Evolutionary conservation across 192 early-diverging fungal species (phyloP), one percentile per base, ranked within the genome.

Genomic region (Coemansia erecta): DNA sequence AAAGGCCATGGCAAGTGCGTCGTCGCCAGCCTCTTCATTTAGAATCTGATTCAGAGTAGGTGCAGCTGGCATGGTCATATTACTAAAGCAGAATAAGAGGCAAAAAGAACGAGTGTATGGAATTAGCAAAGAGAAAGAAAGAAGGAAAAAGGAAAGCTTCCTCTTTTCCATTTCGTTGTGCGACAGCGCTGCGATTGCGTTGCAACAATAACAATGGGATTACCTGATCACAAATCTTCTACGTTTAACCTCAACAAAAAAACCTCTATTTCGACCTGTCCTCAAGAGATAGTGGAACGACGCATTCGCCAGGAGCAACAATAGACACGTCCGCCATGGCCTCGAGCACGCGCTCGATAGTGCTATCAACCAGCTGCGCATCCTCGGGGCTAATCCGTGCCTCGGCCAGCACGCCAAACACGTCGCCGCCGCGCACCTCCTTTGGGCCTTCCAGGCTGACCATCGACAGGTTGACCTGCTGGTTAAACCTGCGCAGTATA

Each of bases 41-140:
- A 78, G 60, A 61, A 78, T 78, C 4, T 78, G 69, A 42, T 50
- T 58, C 13, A 78, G 69, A 10, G 75, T 59, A 2, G 75, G 75
- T 11, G 62, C 69, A 48, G 54, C 62, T 5, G 75, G 65, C 75
- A 78, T 78, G 28, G 24, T 72, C 67, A 70, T 76, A 26, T 12
- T 54, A 48, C 19, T 28, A 17, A 44, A 19, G 41, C 17, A 24
- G 21, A 24, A 24, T 24, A 56, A 17, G 42, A 56, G 23, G 2
- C 10, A 50, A 50, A 50, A 39, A 50, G 6, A 23, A 50, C 26
- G 15, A 24, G 17, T 11, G 14, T 24, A 10, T n/a, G 2, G 18
- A 59, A 39, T 21, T 9, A 59, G 24, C 9, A 37, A 24, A 19
- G 11, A 53, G 2, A 23, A 46, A 35, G 41, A 54, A 23, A 18